Percentiles rank a stretch among this genome's conserved stretches.
Conservation (phyloP, 352 stramenopile species). For the Phytophthora fragariaefolia region DNA sequence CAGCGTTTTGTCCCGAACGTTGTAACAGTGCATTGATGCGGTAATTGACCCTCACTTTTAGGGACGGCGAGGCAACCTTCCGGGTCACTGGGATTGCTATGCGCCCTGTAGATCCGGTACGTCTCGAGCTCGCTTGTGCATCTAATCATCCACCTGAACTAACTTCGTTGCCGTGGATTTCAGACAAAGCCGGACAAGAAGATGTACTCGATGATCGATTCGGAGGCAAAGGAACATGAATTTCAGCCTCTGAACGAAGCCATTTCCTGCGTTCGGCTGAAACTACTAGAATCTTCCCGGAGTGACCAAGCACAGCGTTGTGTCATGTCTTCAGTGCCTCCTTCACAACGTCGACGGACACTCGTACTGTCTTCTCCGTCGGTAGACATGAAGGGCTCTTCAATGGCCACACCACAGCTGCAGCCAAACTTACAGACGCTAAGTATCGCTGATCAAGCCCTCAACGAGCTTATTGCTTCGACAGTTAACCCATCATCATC, state of each 20-base stretch:
- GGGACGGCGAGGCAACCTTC: slow-evolving; percentile 54
- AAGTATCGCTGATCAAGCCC: slow-evolving; percentile 27
- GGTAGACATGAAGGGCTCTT: neutral
- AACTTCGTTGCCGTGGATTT: neutral
- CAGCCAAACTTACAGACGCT: slow-evolving; percentile 22
- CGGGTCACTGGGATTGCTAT: slow-evolving; percentile 57
- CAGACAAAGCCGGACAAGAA: slow-evolving; percentile 71
- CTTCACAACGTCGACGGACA: slow-evolving; percentile 24
- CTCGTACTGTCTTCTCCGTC: slow-evolving; percentile 2
- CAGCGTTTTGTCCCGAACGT: neutral
- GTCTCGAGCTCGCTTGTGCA: neutral
- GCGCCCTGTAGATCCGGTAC: slow-evolving; percentile 52
- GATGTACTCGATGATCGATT: slow-evolving; percentile 62
- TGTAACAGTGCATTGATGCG: neutral
- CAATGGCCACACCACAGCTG: slow-evolving; percentile 7
- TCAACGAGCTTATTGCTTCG: slow-evolving; percentile 33
- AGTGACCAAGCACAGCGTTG: slow-evolving; percentile 8
- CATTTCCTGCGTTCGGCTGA: slow-evolving; percentile 57
- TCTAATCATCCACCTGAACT: neutral
- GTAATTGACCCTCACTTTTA: slow-evolving; percentile 13
- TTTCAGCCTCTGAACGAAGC: slow-evolving; percentile 62
- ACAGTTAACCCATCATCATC: slow-evolving; percentile 19
- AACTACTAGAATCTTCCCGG: slow-evolving; percentile 37
- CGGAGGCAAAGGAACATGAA: slow-evolving; percentile 46
- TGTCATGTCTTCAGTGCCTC: neutral